Base-by-base conservation (phyloP, 2,329 filamentous ascomycete genomes). In the Shiraia sp. region DNA sequence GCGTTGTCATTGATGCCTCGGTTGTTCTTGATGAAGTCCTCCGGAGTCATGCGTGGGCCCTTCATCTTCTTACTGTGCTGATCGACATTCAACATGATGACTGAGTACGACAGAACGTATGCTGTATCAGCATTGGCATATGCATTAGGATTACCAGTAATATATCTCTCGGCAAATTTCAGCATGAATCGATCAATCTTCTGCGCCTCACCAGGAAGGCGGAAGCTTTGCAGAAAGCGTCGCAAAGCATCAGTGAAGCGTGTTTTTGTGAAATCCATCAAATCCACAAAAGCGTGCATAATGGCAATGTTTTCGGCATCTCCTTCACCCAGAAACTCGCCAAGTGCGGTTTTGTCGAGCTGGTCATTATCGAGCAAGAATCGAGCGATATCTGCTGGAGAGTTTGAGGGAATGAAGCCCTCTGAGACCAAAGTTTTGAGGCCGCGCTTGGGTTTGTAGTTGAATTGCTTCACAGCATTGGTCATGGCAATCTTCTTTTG, bases 151-250 rank as follows among this genome's bases (percentile, higher is more conserved):
- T 99, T 99, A 22, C 91, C 91, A 46, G 86, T 87, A 36, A 95
- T 88, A 67, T 99, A 99, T 46, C 92, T 85, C 69, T 97, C 92
- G 8, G 93, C 93, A 72, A 97, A 99, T 69, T 99, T 99, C 54
- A 99, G 76, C 93, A 99, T 97, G 72, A 97, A 95, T 33, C 93
- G 88, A 82, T 99, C 93, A 55, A 99, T 99, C 75, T 99, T 99
- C 66, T 99, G 93, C 0, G 91, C 91, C 71, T 99, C 93, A 47
- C 93, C 93, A 0, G 93, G 93, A 10, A 99, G 76, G 49, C 93
- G 87, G 76, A 99, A 99, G 19, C 90, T 88, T 68, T 99, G 93
- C 10, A 99, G 75, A 61, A 99, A 99, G 44, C 90, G 85, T 26
- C 93, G 84, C 17, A 99, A 74, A 10, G 93, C 87, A 69, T 96